Percentiles rank a stretch among this genome's conserved stretches.
Evolutionary conservation across 2,329 filamentous ascomycete species (phyloP).

Genomic region (Exophiala sideris): DNA sequence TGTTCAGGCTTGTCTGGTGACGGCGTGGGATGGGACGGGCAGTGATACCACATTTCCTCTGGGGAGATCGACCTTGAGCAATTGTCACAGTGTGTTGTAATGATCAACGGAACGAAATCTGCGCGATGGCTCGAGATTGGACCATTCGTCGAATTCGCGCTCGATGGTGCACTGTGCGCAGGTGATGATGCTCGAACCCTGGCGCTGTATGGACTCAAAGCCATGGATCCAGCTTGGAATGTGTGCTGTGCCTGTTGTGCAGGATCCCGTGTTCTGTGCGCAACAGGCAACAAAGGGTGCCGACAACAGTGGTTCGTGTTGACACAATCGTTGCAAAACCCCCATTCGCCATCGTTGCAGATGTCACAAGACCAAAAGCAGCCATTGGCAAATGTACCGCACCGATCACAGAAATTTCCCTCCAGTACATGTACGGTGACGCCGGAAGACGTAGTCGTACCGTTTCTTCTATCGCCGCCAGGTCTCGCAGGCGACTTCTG

Average conservation of each 20-base stretch:
- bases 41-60: slow-evolving; percentile 71
- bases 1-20: slow-evolving; percentile 59
- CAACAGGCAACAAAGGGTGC: slow-evolving; percentile 74
- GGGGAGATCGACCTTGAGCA: slow-evolving; percentile 72
- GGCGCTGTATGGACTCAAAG: slow-evolving; percentile 16
- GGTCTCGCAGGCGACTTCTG: slow-evolving; percentile 25
- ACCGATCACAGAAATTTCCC: slow-evolving; percentile 81
- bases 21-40: slow-evolving; percentile 46
- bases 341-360: slow-evolving; percentile 93
- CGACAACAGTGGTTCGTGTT: slow-evolving; percentile 78
- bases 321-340: slow-evolving; percentile 84
- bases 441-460: slow-evolving; percentile 39
- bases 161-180: slow-evolving; percentile 22
- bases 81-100: slow-evolving; percentile 73
- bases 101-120: slow-evolving; percentile 64
- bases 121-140: slow-evolving; percentile 3
- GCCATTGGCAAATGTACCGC: slow-evolving; percentile 68
- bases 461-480: slow-evolving; percentile 2
- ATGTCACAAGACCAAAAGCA: slow-evolving; percentile 86
- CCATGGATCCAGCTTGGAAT: slow-evolving; percentile 3
- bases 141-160: slow-evolving; percentile 19
- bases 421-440: slow-evolving; percentile 66
- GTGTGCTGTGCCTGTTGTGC: not conserved
- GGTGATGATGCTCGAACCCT: slow-evolving; percentile 17
- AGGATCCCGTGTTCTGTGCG: slow-evolving; percentile 50